Evolutionary conservation across 805 yeast species (phyloP).

Genomic region (Wickerhamomyces chaumierensis): DNA sequence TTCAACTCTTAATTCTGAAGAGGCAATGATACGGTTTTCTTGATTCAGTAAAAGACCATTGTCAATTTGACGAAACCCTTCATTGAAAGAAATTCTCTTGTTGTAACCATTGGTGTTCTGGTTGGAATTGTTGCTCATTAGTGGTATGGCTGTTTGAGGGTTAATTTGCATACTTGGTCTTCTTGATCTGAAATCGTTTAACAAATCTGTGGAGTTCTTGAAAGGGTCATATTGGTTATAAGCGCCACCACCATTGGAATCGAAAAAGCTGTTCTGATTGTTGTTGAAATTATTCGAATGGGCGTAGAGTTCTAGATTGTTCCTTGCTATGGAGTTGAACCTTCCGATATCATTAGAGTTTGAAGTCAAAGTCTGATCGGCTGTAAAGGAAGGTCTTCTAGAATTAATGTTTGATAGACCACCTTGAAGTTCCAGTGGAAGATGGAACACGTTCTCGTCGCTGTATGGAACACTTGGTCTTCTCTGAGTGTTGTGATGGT

Average conservation of each 20-base stretch:
- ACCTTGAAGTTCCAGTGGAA: conserved; percentile 54
- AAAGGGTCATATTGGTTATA: conserved; percentile 8
- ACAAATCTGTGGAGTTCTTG: conserved; percentile 5
- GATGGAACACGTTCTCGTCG: conserved; percentile 8
- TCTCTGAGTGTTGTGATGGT: too few relatives aligned
- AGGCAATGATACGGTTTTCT: conserved; percentile 46
- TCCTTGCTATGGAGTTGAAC: not conserved
- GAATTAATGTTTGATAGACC: conserved; percentile 51
- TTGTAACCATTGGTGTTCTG: too few relatives aligned
- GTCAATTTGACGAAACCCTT: conserved; percentile 31
- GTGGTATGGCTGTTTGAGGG: conserved; percentile 8
- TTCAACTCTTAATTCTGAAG: conserved; percentile 39
- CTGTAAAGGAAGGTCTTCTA: conserved; percentile 67
- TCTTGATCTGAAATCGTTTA: conserved; percentile 15
- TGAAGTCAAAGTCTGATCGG: conserved; percentile 30
- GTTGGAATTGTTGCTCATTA: too few relatives aligned
- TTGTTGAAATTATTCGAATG: not conserved
- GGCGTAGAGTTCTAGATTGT: not conserved
- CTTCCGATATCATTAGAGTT: not conserved
- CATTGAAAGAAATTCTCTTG: too few relatives aligned
- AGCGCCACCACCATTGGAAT: conserved; percentile 7
- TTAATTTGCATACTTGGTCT: conserved; percentile 15
- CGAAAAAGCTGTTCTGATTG: conserved; percentile 3
- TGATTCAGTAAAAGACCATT: conserved; percentile 46
- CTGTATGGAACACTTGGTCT: not conserved